Percentiles rank a stretch among this genome's conserved stretches.
These are phyloP conservation scores for Akanthomyces muscarius DNA, from an alignment of 2,329 filamentous ascomycete genomes.

Conservation along the genomic window DNA sequence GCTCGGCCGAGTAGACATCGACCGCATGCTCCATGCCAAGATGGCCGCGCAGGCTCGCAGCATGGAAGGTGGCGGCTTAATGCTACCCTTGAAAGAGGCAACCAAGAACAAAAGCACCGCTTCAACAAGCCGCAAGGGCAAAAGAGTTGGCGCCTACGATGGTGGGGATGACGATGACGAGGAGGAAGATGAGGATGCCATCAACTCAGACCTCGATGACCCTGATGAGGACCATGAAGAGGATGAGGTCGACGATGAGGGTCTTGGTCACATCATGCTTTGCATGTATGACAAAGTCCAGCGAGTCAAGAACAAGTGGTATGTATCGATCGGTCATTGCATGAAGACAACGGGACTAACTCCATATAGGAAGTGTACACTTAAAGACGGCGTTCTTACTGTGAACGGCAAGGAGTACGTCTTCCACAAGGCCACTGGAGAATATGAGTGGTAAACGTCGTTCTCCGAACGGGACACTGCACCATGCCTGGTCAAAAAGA, in stretches of 20 bases:
- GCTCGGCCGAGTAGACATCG: slow-evolving; percentile 60
- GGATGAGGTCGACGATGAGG: slow-evolving; percentile 82
- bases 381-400: slow-evolving; percentile 93
- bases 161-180: slow-evolving; percentile 59
- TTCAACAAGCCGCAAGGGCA: slow-evolving; percentile 25
- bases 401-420: slow-evolving; percentile 95
- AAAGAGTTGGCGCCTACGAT: slow-evolving; percentile 52
- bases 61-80: slow-evolving; percentile 72
- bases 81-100: slow-evolving; percentile 64
- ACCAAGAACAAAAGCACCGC: slow-evolving; percentile 29
- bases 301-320: slow-evolving; percentile 98
- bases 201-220: slow-evolving; percentile 97
- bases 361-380: slow-evolving; percentile 77
- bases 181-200: slow-evolving; percentile 82
- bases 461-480: neutral
- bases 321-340: slow-evolving; percentile 26
- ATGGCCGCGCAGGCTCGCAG: slow-evolving; percentile 61
- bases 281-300: slow-evolving; percentile 99
- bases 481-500: neutral
- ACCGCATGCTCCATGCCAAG: slow-evolving; percentile 64
- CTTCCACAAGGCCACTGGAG: slow-evolving; percentile 94
- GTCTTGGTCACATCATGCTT: slow-evolving; percentile 85
- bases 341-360: neutral
- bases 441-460: slow-evolving; percentile 86
- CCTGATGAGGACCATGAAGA: slow-evolving; percentile 81